Conservation (phyloP, 2,329 filamentous ascomycete species). For the Dryadomyces quercus-mongolicae region DNA sequence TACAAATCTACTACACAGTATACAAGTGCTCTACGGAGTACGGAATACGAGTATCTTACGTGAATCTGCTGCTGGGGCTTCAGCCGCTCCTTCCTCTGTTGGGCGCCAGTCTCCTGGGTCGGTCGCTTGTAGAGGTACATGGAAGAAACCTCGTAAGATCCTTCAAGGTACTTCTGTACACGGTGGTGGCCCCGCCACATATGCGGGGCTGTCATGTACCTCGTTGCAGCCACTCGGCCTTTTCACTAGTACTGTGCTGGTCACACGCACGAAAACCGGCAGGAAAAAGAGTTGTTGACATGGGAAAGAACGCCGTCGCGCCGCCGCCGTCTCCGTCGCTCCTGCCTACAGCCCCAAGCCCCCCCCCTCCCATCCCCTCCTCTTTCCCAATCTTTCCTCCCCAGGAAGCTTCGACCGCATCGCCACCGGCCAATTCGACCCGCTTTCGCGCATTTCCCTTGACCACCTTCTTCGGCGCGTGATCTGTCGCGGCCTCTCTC, state of each 20-base stretch:
- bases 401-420: slow-evolving; percentile 3
- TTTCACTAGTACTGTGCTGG: background rate
- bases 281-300: slow-evolving; percentile 3
- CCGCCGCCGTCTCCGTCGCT: background rate
- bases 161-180: background rate
- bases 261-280: background rate
- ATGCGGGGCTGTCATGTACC: background rate
- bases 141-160: background rate
- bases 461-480: background rate
- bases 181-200: background rate
- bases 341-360: background rate
- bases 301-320: background rate
- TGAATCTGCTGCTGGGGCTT: too few relatives aligned
- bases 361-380: background rate
- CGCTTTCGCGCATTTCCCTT: slow-evolving; percentile 11
- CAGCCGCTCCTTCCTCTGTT: background rate
- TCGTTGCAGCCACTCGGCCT: background rate
- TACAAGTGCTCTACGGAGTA: too few relatives aligned
- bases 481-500: background rate
- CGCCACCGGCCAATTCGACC: slow-evolving; percentile 5
- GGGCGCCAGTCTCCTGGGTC: background rate
- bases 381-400: background rate
- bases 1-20: too few relatives aligned
- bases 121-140: background rate
- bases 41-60: too few relatives aligned